Evolutionary conservation across 345 rosid genomes (phyloP).

Genomic region (Cardamine resedifolia): DNA sequence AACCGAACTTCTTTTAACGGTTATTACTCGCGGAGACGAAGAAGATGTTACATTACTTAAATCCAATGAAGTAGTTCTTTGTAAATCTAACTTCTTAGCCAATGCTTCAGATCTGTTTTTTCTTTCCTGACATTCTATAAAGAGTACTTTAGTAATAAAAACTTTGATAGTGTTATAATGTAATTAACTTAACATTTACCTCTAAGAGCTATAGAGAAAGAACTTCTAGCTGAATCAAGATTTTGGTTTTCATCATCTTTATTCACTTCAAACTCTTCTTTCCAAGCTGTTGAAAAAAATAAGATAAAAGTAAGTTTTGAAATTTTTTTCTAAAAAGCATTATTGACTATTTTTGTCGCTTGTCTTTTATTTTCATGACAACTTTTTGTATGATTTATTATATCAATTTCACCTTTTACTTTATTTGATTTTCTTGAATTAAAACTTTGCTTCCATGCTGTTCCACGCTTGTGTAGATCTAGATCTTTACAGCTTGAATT

Average conservation of each 20-base stretch:
- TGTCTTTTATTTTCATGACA: constrained; percentile 22
- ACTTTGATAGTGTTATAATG: not conserved
- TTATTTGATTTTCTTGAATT: constrained; percentile 54
- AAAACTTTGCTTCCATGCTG: constrained; percentile 52
- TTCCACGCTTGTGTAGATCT: constrained; percentile 65
- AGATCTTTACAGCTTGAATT: constrained; percentile 63
- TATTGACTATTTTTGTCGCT: constrained; percentile 21
- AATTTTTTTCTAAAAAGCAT: constrained; percentile 22
- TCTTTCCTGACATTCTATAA: constrained; percentile 74
- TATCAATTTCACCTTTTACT: constrained; percentile 49
- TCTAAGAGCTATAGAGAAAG: constrained; percentile 83
- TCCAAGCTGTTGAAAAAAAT: constrained; percentile 47
- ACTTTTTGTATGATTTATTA: too few species aligned
- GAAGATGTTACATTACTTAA: constrained; percentile 60
- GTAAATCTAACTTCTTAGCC: constrained; percentile 56
- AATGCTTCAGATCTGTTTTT: constrained; percentile 73
- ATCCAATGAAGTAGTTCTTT: constrained; percentile 79
- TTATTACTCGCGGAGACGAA: constrained; percentile 65
- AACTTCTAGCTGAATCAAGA: constrained; percentile 75
- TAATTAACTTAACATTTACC: constrained; percentile 42
- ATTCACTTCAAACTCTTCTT: constrained; percentile 45
- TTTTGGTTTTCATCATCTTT: constrained; percentile 51
- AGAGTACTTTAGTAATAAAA: constrained; percentile 9
- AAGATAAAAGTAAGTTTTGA: constrained; percentile 21
- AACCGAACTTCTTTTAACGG: constrained; percentile 51